Evolutionary conservation across 2,329 filamentous ascomycete genomes (phyloP), one percentile per base, ranked within the genome.

Genomic region (Ilyonectria destructans): DNA sequence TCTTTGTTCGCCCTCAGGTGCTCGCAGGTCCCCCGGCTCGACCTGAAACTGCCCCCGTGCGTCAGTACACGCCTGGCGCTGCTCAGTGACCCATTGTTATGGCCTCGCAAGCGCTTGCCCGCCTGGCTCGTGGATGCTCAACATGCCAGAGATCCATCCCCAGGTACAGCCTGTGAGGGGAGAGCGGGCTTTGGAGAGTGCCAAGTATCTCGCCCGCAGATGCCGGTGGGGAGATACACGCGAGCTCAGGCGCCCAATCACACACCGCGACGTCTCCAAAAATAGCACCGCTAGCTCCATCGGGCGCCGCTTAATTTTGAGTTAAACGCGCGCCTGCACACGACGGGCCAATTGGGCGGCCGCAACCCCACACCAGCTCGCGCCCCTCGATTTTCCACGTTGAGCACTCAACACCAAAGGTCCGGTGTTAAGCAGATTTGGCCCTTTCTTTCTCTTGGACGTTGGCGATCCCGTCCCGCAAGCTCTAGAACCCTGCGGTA

Each of bases 281-380:
- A 76, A 76, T 76, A 76, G 74, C 45, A 3, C 43, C 62, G 54
- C 73, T 74, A 75, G 54, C 72, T 51, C 29, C 31, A 61, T 67
- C 29, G 2, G 56, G 64, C 58, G 58, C 67, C 74, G 72, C 70
- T 64, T 69, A 69, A 61, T 75, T 68, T 48, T 65, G 58, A 65
- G 49, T 73, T 76, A 74, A 56, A 76, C 74, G 74, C 74, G 74
- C 74, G 74, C 73, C 70, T 76, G 69, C 54, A 72, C 37, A 26
- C 21, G 13, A 4, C 29, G 10, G 61, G 49, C 70, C 74, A 74
- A 76, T 76, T 60, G 57, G 33, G 49, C 17, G 59, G n/a, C 54
- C 26, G 31, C 40, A 10, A 61, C 40, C 49, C 72, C 71, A 71
- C 69, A 52, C 51, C 62, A 58, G 21, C 56, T 69, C 61, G 55